Percentiles rank a stretch among this genome's conserved stretches.
Conservation (phyloP, 2,329 filamentous ascomycete genomes). For the Aspergillus pseudoviridinutans region DNA sequence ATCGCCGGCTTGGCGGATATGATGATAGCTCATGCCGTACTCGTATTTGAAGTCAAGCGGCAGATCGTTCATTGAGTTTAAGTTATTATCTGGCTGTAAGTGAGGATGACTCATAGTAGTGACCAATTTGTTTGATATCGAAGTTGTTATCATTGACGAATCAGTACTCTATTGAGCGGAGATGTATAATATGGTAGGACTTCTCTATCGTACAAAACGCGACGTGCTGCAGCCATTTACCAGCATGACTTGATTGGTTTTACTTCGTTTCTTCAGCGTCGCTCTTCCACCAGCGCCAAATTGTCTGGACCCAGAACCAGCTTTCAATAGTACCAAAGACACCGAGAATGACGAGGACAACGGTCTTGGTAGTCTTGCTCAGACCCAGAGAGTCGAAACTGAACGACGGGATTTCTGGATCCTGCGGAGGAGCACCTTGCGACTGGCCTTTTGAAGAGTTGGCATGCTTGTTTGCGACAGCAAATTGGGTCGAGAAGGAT, state of each 20-base stretch:
- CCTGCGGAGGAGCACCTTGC: background rate
- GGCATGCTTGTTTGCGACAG: background rate
- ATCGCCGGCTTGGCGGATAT: background rate
- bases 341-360: slow-evolving; percentile 23
- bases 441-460: background rate
- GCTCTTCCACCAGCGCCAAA: slow-evolving; percentile 22
- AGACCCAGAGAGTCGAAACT: slow-evolving; percentile 27
- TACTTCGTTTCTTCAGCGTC: background rate
- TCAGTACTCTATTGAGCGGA: background rate
- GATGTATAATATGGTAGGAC: background rate
- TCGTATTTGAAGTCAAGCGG: background rate
- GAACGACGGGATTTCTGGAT: slow-evolving; percentile 1
- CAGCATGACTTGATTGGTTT: background rate
- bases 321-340: slow-evolving; percentile 33
- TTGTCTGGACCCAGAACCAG: slow-evolving; percentile 28
- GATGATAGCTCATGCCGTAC: background rate
- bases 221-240: background rate
- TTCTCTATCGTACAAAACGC: background rate
- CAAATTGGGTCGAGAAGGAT: background rate
- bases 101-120: background rate
- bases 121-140: background rate
- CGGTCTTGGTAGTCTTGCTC: slow-evolving; percentile 23
- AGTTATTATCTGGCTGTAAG: no score
- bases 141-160: background rate
- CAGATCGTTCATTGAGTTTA: background rate